Evolutionary conservation across 768 basidiomycete species (phyloP).

Genomic region (Sporobolomyces roseus): DNA sequence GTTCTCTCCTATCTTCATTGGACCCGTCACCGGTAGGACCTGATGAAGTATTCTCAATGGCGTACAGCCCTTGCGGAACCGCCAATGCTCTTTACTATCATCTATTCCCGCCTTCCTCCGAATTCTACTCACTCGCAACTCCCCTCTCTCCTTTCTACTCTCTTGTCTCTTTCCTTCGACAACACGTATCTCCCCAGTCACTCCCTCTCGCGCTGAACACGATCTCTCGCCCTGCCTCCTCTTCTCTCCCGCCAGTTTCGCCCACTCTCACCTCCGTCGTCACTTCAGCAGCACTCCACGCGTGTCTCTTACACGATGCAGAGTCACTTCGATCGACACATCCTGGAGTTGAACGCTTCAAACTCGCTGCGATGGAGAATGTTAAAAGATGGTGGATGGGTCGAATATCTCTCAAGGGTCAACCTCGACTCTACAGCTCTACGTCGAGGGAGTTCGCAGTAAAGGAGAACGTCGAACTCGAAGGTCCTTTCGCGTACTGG

Average conservation of each 20-base stretch:
- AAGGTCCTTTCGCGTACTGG: slow-evolving; percentile 79
- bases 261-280: slow-evolving; percentile 68
- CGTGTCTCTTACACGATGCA: slow-evolving; percentile 67
- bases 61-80: slow-evolving; percentile 65
- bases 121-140: background rate
- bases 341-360: slow-evolving; percentile 80
- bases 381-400: slow-evolving; percentile 67
- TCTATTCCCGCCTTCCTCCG: slow-evolving; percentile 59
- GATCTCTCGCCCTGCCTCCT: slow-evolving; percentile 45
- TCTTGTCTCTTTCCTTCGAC: slow-evolving; percentile 48
- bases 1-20: no score
- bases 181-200: slow-evolving; percentile 54
- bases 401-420: slow-evolving; percentile 55
- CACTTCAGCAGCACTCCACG: slow-evolving; percentile 78
- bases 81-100: slow-evolving; percentile 86
- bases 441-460: slow-evolving; percentile 14
- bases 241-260: slow-evolving; percentile 36
- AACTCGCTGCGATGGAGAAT: slow-evolving; percentile 75
- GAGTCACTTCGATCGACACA: slow-evolving; percentile 64
- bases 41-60: no score
- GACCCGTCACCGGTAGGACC: no score
- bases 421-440: slow-evolving; percentile 57
- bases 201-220: slow-evolving; percentile 53
- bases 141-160: slow-evolving; percentile 20
- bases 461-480: slow-evolving; percentile 51